A percentile compares a stretch with the other conserved stretches of the same genome.
phyloP scores from a whole-genome alignment of 306 rosid genomes.

The Lathyrus oleraceus region DNA sequence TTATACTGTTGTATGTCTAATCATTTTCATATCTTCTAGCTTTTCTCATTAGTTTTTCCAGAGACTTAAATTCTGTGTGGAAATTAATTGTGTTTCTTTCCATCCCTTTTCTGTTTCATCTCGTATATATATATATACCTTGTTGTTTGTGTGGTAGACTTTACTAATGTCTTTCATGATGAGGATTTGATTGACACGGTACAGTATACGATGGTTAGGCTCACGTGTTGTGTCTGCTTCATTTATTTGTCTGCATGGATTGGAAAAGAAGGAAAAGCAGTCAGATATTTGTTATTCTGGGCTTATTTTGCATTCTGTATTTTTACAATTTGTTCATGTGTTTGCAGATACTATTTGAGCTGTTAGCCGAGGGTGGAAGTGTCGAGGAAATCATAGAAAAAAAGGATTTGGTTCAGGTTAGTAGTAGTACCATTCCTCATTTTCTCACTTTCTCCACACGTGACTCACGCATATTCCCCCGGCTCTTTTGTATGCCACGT shows the following conservation, averaged over 20 bases:
- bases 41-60: background rate
- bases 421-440: constrained; percentile 19
- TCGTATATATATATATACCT: background rate
- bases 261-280: constrained; percentile 25
- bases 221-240: background rate
- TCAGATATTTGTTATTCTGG: constrained; percentile 1
- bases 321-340: constrained; percentile 21
- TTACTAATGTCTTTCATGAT: background rate
- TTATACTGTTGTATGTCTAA: background rate
- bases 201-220: background rate
- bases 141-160: constrained; percentile 5
- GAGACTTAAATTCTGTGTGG: background rate
- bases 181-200: background rate
- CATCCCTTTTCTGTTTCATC: background rate
- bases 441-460: too few species aligned
- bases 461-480: too few species aligned
- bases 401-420: constrained; percentile 91
- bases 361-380: constrained; percentile 88
- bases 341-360: constrained; percentile 78
- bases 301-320: constrained; percentile 16
- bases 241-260: constrained; percentile 18
- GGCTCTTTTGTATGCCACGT: too few species aligned
- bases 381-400: constrained; percentile 75
- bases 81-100: background rate
- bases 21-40: constrained; percentile 3